Conservation (phyloP, 2,329 filamentous ascomycete genomes). For the Leptographium galeiforme region DNA sequence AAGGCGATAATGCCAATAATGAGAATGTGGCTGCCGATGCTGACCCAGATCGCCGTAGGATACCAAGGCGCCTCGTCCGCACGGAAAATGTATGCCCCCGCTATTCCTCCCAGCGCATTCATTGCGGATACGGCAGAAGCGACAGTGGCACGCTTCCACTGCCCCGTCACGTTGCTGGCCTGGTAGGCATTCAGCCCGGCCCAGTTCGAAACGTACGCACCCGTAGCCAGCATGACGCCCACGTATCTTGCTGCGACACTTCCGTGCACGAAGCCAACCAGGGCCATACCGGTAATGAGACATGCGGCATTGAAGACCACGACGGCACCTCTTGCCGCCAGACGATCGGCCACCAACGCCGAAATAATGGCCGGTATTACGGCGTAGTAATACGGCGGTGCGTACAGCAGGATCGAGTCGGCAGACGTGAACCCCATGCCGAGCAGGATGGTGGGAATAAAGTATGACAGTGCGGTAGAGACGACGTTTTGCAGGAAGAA, state of each 20-base stretch:
- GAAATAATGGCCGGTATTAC: slow-evolving; percentile 46
- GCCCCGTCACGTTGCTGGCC: slow-evolving; percentile 74
- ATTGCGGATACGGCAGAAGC: slow-evolving; percentile 62
- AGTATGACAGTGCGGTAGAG: slow-evolving; percentile 64
- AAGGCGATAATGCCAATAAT: neutral
- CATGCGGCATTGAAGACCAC: slow-evolving; percentile 48
- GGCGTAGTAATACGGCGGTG: slow-evolving; percentile 54
- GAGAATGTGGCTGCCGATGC: neutral
- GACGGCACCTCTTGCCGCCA: slow-evolving; percentile 50
- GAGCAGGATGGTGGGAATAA: slow-evolving; percentile 61
- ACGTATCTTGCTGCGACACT: slow-evolving; percentile 45
- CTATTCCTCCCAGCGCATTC: slow-evolving; percentile 66
- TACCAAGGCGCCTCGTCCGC: neutral
- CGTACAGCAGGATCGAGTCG: slow-evolving; percentile 54
- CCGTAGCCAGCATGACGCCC: slow-evolving; percentile 60
- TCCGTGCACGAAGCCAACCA: slow-evolving; percentile 48
- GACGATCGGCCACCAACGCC: slow-evolving; percentile 54
- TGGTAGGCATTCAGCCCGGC: slow-evolving; percentile 66
- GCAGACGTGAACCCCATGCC: slow-evolving; percentile 52
- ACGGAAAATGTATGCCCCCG: slow-evolving; percentile 59
- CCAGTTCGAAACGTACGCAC: slow-evolving; percentile 63
- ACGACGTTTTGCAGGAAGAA: slow-evolving; percentile 56
- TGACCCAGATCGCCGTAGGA: neutral
- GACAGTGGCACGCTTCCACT: slow-evolving; percentile 75
- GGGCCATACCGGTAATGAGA: slow-evolving; percentile 44